Conservation (phyloP, 164 flowering plant species). For the Vitis labrusca region DNA sequence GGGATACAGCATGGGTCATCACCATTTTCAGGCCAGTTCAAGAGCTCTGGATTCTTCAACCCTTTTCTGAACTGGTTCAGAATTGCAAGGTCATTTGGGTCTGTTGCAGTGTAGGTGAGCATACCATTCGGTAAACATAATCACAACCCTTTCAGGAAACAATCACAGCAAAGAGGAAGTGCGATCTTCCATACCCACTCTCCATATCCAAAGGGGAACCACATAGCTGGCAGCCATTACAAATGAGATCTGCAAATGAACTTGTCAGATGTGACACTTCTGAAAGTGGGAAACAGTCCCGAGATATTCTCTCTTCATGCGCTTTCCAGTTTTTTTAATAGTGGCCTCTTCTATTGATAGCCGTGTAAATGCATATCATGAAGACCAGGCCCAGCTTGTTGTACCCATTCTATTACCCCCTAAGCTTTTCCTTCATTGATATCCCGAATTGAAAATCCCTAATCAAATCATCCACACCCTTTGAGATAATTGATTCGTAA, state of each 20-base stretch:
- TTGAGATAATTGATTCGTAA: slow-evolving; percentile 25
- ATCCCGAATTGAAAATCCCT: slow-evolving; percentile 37
- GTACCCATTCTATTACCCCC: slow-evolving; percentile 59
- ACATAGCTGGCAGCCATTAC: too few relatives aligned
- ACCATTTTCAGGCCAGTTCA: slow-evolving; percentile 52
- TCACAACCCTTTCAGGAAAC: too few relatives aligned
- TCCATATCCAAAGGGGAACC: too few relatives aligned
- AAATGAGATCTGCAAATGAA: too few relatives aligned
- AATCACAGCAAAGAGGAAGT: too few relatives aligned
- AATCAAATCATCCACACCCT: slow-evolving; percentile 49
- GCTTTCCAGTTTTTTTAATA: slow-evolving; percentile 60
- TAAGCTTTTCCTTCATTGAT: slow-evolving; percentile 61
- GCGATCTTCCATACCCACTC: too few relatives aligned
- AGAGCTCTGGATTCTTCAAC: slow-evolving; percentile 56
- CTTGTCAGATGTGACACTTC: slow-evolving; percentile 14
- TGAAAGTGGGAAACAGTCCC: slow-evolving; percentile 40
- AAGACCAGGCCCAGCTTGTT: slow-evolving; percentile 26
- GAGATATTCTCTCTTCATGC: slow-evolving; percentile 33
- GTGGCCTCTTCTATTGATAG: slow-evolving; percentile 25
- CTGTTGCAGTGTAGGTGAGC: slow-evolving; percentile 24
- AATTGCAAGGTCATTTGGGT: slow-evolving; percentile 48
- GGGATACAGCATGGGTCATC: slow-evolving; percentile 63
- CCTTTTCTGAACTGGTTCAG: slow-evolving; percentile 44
- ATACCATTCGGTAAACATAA: too few relatives aligned
- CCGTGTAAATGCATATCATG: slow-evolving; percentile 14